Evolutionary conservation across 2,329 filamentous ascomycete genomes (phyloP).

Genomic region (Zasmidium cellare): DNA sequence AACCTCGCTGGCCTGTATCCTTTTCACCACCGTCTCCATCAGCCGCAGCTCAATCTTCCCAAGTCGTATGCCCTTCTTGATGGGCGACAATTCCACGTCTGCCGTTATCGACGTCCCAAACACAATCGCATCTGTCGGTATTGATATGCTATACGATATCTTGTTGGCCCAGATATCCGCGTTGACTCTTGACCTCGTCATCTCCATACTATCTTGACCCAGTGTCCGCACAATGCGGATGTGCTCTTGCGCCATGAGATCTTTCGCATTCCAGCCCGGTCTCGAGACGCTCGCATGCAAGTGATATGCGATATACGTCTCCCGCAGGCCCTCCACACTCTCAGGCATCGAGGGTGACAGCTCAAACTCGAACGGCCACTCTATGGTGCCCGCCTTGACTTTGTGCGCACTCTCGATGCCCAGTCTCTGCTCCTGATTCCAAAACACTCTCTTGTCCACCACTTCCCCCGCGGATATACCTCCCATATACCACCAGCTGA

Average conservation of each 20-base stretch:
- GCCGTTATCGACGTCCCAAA: constrained; percentile 85
- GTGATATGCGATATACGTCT: constrained; percentile 85
- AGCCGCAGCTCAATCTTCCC: constrained; percentile 80
- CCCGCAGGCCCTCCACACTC: constrained; percentile 84
- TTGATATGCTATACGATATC: constrained; percentile 89
- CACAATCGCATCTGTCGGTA: constrained; percentile 90
- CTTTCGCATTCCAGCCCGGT: constrained; percentile 79
- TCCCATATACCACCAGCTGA: constrained; percentile 41
- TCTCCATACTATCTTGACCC: constrained; percentile 69
- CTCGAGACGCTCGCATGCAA: constrained; percentile 86
- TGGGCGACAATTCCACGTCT: constrained; percentile 81
- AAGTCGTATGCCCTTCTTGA: constrained; percentile 84
- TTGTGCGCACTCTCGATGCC: constrained; percentile 51
- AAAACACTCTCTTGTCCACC: constrained; percentile 48
- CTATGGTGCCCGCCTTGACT: constrained; percentile 50
- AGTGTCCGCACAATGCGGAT: constrained; percentile 51
- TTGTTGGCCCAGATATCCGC: constrained; percentile 99
- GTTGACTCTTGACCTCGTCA: constrained; percentile 55
- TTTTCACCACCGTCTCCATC: constrained; percentile 68
- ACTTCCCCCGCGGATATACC: constrained; percentile 41
- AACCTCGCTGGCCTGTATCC: constrained; percentile 35
- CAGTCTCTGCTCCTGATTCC: constrained; percentile 45
- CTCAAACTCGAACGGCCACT: constrained; percentile 53
- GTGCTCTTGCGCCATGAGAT: constrained; percentile 74
- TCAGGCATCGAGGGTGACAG: constrained; percentile 61